Evolutionary conservation across 805 yeast species (phyloP).

Genomic region (Candida andamanensis): DNA sequence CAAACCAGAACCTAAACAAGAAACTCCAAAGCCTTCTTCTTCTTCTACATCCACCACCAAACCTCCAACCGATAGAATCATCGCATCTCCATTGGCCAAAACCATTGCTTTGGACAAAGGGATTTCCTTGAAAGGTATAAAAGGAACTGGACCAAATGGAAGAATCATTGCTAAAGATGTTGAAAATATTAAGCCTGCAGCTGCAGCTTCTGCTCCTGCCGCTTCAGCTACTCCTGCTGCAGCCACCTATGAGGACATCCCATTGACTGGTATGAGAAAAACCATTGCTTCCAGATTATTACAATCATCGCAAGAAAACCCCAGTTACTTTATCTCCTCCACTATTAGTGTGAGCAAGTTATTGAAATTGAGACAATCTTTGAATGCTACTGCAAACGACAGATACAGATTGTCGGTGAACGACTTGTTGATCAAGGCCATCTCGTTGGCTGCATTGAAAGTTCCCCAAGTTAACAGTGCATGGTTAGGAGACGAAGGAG

Average conservation of each 20-base stretch:
- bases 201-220: slow-evolving; percentile 42
- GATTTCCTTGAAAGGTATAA: slow-evolving; percentile 73
- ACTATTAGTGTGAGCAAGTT: slow-evolving; percentile 82
- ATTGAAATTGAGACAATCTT: slow-evolving; percentile 84
- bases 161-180: slow-evolving; percentile 90
- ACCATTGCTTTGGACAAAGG: slow-evolving; percentile 90
- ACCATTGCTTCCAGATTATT: slow-evolving; percentile 86
- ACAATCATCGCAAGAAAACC: slow-evolving; percentile 80
- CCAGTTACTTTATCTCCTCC: slow-evolving; percentile 90
- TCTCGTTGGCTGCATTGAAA: slow-evolving; percentile 82
- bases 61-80: slow-evolving; percentile 59
- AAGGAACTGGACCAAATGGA: slow-evolving; percentile 94
- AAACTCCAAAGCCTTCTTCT: slow-evolving; percentile 14
- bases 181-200: slow-evolving; percentile 56
- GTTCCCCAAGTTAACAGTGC: slow-evolving; percentile 93
- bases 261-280: slow-evolving; percentile 88
- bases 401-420: slow-evolving; percentile 88
- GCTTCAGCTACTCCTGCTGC: slow-evolving; percentile 45
- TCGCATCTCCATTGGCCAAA: slow-evolving; percentile 95
- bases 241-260: slow-evolving; percentile 71
- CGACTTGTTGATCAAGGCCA: slow-evolving; percentile 90
- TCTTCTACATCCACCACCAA: slow-evolving; percentile 33
- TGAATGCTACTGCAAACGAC: slow-evolving; percentile 81
- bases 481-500: slow-evolving; percentile 85
- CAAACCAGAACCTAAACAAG: slow-evolving; percentile 23